These are phyloP conservation scores for Sporisorium iseilematis-ciliati DNA, from an alignment of 1,284 basidiomycete genomes.

Conservation along the genomic window DNA sequence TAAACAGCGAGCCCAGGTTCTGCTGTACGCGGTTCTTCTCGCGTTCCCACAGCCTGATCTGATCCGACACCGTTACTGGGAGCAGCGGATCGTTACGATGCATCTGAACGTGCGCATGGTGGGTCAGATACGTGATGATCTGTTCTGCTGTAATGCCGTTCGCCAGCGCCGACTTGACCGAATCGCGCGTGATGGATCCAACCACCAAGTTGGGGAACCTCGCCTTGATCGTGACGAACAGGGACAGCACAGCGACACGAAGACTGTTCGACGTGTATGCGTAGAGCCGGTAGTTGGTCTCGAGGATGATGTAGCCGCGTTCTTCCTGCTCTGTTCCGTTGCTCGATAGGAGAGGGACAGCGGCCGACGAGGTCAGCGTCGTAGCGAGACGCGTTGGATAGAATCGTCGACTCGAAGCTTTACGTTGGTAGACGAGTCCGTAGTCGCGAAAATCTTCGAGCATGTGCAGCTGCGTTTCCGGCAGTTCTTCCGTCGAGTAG, in stretches of 20 bases:
- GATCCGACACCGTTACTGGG: conserved; percentile 96
- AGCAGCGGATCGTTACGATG: conserved; percentile 90
- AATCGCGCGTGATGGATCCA: conserved; percentile 91
- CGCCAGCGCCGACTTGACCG: conserved; percentile 90
- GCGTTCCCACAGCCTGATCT: conserved; percentile 96
- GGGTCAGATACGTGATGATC: conserved; percentile 93
- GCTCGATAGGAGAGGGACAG: conserved; percentile 52
- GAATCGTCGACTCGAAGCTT: conserved; percentile 76
- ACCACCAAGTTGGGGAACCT: conserved; percentile 96
- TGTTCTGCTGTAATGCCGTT: conserved; percentile 98
- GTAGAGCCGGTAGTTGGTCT: conserved; percentile 98
- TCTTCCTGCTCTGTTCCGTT: conserved; percentile 70
- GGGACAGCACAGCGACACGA: conserved; percentile 93
- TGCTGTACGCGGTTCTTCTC: conserved; percentile 87
- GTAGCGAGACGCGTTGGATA: conserved; percentile 96
- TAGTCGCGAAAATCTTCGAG: conserved; percentile 93
- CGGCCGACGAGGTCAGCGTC: conserved; percentile 83
- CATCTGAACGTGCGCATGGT: conserved; percentile 98
- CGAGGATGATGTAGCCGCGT: conserved; percentile 88
- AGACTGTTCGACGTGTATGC: conserved; percentile 98
- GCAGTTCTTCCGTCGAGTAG: conserved; percentile 86
- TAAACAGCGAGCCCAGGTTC: conserved; percentile 77
- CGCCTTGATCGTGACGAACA: conserved; percentile 91
- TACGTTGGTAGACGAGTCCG: conserved; percentile 82
- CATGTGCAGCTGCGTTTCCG: conserved; percentile 85